Base-by-base conservation (phyloP, 2,329 filamentous ascomycete species). In the Colletotrichum lentis region DNA sequence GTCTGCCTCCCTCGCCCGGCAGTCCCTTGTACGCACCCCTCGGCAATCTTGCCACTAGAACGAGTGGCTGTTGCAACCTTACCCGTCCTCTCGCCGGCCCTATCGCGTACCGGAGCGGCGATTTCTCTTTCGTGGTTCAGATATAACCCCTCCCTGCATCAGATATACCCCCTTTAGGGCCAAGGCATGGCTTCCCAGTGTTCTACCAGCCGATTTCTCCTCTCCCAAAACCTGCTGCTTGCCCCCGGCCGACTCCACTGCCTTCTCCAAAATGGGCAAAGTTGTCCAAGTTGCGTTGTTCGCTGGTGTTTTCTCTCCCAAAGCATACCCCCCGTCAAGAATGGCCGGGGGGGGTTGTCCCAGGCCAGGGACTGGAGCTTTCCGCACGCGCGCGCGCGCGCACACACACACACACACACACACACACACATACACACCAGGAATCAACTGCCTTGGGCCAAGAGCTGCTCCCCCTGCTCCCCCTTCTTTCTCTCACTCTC, bases 111-210 rank as follows among this genome's bases (percentile, higher is more conserved):
- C 27, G 16, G 35, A 60, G 59, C 49, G 54, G 62, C 66, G 44
- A 62, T 55, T 64, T 70, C 61, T 65, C 65, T 60, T 68, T 52
- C 46, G 55, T 39, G 56, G 60, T 58, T 71, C 69, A 53, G 46
- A 1, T 72, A 72, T 72, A 72, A 27, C 27, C 63, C 70, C 66
- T 68, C 68, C 71, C 67, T 56, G 20, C 55, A 11, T 61, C 62
- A 65, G 56, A 66, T 72, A 72, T 72, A 72, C 60, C 71, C 69
- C 62, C 65, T 65, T 64, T 55, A 65, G 27, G 62, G 37, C 62
- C 62, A 60, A 65, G 62, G 65, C 65, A 68, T 68, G 55, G 65
- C 65, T 64, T 68, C 46, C 24, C 55, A 55, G 65, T 46, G 54
- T 50, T 56, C 55, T 60, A 44, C 65, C 55, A 60, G 65, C 54